These are phyloP conservation scores for Fusarium decemcellulare DNA, from an alignment of 2,329 filamentous ascomycete species.

Conservation along the genomic window DNA sequence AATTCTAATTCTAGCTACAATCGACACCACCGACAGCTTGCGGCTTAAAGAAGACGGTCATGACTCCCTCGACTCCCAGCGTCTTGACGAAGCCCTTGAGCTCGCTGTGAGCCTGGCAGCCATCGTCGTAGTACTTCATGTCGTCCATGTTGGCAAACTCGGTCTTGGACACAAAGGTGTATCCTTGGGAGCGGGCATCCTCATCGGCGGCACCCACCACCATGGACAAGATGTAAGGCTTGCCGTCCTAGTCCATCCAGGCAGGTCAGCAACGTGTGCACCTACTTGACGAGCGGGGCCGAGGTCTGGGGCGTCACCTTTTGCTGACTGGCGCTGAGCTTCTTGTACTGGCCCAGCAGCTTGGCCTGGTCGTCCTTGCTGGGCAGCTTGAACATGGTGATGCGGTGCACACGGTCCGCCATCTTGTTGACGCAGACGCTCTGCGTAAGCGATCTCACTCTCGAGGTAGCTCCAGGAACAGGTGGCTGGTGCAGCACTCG, in stretches of 20 bases:
- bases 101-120: conserved; percentile 58
- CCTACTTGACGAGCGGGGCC: conserved; percentile 1
- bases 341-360: conserved; percentile 61
- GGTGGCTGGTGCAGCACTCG: background rate
- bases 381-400: conserved; percentile 69
- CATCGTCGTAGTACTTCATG: conserved; percentile 78
- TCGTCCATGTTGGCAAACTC: conserved; percentile 76
- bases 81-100: conserved; percentile 56
- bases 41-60: conserved; percentile 60
- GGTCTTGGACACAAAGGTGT: conserved; percentile 73
- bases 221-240: conserved; percentile 76
- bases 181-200: conserved; percentile 75
- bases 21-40: conserved; percentile 45
- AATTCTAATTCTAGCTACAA: conserved; percentile 7
- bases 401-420: conserved; percentile 60
- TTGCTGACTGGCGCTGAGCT: conserved; percentile 56
- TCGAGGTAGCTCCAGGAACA: background rate
- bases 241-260: conserved; percentile 69
- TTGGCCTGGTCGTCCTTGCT: conserved; percentile 59
- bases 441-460: conserved; percentile 19
- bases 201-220: conserved; percentile 67
- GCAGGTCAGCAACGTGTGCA: background rate
- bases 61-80: conserved; percentile 53
- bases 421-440: conserved; percentile 48
- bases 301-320: conserved; percentile 53